Conservation (phyloP, 73 alveolate species). For the Uronychia binucleata region DNA sequence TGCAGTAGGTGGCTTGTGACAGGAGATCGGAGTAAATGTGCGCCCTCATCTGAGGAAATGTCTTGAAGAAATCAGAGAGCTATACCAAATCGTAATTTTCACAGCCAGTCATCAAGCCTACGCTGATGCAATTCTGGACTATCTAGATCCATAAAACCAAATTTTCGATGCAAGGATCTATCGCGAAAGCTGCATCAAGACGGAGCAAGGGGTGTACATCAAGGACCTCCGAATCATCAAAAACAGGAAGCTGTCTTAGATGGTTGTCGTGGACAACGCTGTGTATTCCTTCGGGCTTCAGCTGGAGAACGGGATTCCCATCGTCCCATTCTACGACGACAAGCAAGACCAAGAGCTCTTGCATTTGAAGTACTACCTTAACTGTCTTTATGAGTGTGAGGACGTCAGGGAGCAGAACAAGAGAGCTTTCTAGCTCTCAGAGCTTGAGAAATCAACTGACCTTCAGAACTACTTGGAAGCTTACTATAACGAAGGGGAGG, state of each 20-base stretch:
- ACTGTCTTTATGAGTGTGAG: conserved; percentile 10
- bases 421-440: background rate
- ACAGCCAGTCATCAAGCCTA: conserved; percentile 83
- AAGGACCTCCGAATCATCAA: background rate
- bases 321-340: conserved; percentile 85
- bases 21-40: conserved; percentile 42
- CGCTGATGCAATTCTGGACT: conserved; percentile 89
- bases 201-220: conserved; percentile 56
- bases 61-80: conserved; percentile 50
- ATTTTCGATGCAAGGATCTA: conserved; percentile 78
- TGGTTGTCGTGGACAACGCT: conserved; percentile 74
- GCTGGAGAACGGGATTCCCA: conserved; percentile 90
- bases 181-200: conserved; percentile 73
- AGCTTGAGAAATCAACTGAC: background rate
- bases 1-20: background rate
- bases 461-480: background rate
- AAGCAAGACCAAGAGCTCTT: conserved; percentile 77
- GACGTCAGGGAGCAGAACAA: conserved; percentile 7
- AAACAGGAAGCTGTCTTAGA: background rate
- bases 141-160: conserved; percentile 78
- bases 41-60: conserved; percentile 75
- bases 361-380: conserved; percentile 31
- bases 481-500: background rate
- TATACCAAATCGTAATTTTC: conserved; percentile 84
- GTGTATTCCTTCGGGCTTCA: conserved; percentile 79